Conservation (phyloP, 2,329 filamentous ascomycete genomes). For the Drechslerella stenobrocha region DNA sequence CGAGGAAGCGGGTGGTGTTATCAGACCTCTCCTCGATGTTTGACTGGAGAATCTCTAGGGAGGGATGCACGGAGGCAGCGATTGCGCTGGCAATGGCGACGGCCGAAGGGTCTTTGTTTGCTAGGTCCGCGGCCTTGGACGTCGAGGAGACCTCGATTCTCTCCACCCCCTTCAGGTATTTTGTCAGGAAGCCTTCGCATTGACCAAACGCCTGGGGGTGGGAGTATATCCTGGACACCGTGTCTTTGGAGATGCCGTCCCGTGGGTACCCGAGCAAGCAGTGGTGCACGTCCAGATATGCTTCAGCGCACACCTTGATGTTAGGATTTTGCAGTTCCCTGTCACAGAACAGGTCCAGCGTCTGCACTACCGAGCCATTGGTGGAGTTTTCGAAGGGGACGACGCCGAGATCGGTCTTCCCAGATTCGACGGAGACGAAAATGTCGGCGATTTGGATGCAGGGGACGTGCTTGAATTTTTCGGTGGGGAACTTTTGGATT, state of each 20-base stretch:
- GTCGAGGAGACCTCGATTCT: conserved; percentile 83
- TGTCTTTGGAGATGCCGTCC: conserved; percentile 58
- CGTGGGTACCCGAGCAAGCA: conserved; percentile 69
- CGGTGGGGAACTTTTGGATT: conserved; percentile 54
- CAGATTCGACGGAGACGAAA: conserved; percentile 74
- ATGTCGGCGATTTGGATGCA: conserved; percentile 63
- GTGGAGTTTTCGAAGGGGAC: conserved; percentile 96
- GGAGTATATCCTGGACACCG: conserved; percentile 78
- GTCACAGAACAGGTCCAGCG: conserved; percentile 85
- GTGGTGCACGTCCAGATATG: conserved; percentile 85
- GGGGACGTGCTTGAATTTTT: conserved; percentile 27
- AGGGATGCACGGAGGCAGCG: conserved; percentile 68
- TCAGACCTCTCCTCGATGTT: conserved; percentile 73
- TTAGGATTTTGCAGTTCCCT: conserved; percentile 66
- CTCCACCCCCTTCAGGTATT: conserved; percentile 73
- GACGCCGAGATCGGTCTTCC: conserved; percentile 70
- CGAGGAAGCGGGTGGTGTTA: conserved; percentile 78
- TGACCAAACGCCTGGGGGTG: conserved; percentile 97
- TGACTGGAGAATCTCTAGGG: conserved; percentile 63
- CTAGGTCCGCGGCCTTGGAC: conserved; percentile 78
- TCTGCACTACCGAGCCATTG: conserved; percentile 88
- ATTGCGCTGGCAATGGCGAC: conserved; percentile 78
- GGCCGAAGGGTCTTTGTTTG: conserved; percentile 62
- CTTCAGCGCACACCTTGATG: conserved; percentile 77
- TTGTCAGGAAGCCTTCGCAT: conserved; percentile 73